phyloP scores from a whole-genome alignment of 306 rosid species.

The Begonia peltatifolia region DNA sequence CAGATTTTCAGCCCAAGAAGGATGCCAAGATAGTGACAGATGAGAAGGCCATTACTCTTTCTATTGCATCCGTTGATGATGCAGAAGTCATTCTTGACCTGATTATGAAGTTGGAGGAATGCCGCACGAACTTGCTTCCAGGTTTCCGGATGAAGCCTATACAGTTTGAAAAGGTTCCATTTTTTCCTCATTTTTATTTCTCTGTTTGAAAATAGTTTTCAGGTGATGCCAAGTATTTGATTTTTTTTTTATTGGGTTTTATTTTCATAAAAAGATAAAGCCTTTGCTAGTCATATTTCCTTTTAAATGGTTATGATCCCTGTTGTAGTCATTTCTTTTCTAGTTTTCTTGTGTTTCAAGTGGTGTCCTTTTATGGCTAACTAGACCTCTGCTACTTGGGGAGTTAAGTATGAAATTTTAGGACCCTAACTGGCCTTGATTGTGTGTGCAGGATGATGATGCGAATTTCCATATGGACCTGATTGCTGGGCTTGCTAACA shows the following conservation, averaged over 20 bases:
- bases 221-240: no score
- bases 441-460: conserved; percentile 72
- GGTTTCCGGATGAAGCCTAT: conserved; percentile 87
- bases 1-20: conserved; percentile 76
- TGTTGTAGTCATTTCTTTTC: no score
- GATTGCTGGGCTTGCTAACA: conserved; percentile 95
- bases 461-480: conserved; percentile 90
- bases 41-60: conserved; percentile 69
- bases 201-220: no score
- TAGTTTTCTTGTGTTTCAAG: no score
- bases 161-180: conserved; percentile 77
- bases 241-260: no score
- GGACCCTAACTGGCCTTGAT: no score
- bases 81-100: conserved; percentile 63
- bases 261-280: no score
- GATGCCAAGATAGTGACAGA: conserved; percentile 83
- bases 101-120: conserved; percentile 45
- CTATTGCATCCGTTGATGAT: conserved; percentile 73
- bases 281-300: no score
- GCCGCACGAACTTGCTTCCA: conserved; percentile 31
- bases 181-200: background rate
- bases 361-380: no score
- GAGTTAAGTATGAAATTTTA: no score
- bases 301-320: no score
- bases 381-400: no score